These are phyloP conservation scores for Perilla frutescens DNA, from an alignment of 257 asterid genomes.

Conservation along the genomic window DNA sequence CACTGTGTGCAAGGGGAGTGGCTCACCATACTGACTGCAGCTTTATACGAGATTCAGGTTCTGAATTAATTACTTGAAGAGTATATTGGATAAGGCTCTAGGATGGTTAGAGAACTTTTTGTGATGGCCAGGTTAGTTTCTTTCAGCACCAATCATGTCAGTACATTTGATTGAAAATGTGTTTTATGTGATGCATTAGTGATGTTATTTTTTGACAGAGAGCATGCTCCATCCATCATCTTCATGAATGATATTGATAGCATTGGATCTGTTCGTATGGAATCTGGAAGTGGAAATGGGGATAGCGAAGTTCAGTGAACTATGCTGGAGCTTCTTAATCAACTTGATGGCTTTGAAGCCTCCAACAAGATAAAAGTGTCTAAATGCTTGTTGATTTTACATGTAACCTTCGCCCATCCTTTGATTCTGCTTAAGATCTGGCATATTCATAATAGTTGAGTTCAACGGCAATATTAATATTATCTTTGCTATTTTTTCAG, in stretches of 20 bases:
- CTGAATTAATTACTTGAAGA: constrained; percentile 65
- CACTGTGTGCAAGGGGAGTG: constrained; percentile 70
- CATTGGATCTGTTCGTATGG: constrained; percentile 94
- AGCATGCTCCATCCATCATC: constrained; percentile 93
- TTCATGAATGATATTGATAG: constrained; percentile 96
- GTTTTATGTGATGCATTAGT: constrained; percentile 15
- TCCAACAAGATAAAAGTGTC: constrained; percentile 85
- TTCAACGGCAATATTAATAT: neutral
- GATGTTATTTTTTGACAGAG: constrained; percentile 48
- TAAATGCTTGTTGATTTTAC: neutral
- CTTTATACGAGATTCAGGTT: constrained; percentile 65
- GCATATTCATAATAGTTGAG: neutral
- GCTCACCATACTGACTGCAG: constrained; percentile 69
- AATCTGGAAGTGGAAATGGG: constrained; percentile 91
- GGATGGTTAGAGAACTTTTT: constrained; percentile 96
- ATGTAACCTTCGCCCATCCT: neutral
- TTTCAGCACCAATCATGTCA: neutral
- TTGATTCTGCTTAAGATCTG: constrained; percentile 19
- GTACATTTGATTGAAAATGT: neutral
- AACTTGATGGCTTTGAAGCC: constrained; percentile 96
- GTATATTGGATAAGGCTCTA: constrained; percentile 71
- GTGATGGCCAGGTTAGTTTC: constrained; percentile 92
- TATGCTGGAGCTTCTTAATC: constrained; percentile 94
- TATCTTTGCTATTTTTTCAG: constrained; percentile 40
- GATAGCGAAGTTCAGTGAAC: constrained; percentile 95